These are phyloP conservation scores for Pestalotiopsis sp. DNA, from an alignment of 2,329 filamentous ascomycete species.

Conservation along the genomic window DNA sequence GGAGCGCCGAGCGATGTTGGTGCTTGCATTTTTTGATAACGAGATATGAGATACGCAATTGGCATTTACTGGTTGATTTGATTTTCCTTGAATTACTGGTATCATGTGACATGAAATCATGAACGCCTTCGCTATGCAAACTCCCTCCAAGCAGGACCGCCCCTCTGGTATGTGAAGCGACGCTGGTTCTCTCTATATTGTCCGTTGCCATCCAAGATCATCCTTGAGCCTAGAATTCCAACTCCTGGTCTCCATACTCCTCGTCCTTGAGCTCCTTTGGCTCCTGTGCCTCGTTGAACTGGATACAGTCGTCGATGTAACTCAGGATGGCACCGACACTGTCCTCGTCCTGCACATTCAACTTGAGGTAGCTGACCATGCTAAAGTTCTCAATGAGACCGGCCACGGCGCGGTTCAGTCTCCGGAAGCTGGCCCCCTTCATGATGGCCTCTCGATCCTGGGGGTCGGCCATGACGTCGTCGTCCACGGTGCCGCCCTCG, in stretches of 20 bases:
- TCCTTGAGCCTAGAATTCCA: neutral
- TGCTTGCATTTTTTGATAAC: neutral
- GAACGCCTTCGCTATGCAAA: conserved; percentile 32
- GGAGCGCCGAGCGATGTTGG: neutral
- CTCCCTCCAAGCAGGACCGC: neutral
- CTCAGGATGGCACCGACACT: conserved; percentile 72
- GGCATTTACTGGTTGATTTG: neutral
- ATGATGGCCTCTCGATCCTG: conserved; percentile 70
- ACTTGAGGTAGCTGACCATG: conserved; percentile 92
- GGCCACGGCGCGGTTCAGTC: conserved; percentile 84
- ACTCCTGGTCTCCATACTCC: conserved; percentile 26
- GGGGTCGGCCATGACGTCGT: conserved; percentile 60
- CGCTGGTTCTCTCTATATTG: neutral
- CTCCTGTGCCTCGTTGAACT: conserved; percentile 36
- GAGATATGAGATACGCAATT: conserved; percentile 8
- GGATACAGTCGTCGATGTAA: conserved; percentile 54
- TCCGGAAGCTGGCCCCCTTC: conserved; percentile 79
- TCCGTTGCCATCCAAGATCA: neutral
- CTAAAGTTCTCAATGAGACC: conserved; percentile 95
- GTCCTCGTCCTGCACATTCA: conserved; percentile 89
- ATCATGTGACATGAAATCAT: conserved; percentile 17
- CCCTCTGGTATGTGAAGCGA: neutral
- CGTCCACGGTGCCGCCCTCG: conserved; percentile 42
- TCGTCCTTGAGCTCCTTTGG: conserved; percentile 34
- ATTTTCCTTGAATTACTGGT: conserved; percentile 20